Base-by-base conservation (phyloP, 2,329 filamentous ascomycete species). In the Aspergillus sp. region DNA sequence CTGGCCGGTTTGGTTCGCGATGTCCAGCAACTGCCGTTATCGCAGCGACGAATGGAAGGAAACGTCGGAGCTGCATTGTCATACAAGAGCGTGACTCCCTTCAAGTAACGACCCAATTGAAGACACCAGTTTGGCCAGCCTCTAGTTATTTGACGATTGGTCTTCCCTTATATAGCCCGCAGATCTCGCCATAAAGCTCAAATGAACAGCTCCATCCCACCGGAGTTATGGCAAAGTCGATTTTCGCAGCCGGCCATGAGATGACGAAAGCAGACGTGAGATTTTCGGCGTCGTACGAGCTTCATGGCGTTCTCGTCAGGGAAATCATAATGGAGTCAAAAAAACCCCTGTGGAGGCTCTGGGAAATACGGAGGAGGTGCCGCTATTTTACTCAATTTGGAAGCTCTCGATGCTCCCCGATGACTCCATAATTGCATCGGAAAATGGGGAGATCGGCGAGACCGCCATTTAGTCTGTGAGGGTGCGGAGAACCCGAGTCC, bases 51-150 rank as follows among this genome's bases (percentile, higher is more conserved):
- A 57, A 24, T 18, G 50, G 39, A 39, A 57, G 30, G 32, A 57
- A 44, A 43, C 50, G 55, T 12, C 50, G 36, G 30, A 54, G 32
- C 15, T 54, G 41, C 55, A 57, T 57, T 41, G 4, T 57, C 20
- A 11, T 5, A 18, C 22, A 26, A 30, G 39, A 56, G 41, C 18
- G 11, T n/a, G 9, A 30, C 30, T 24, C 22, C 39, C 11, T 56
- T 26, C 42, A 41, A 11, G 12, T 8, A 22, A 26, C 26, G 22
- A n/a, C 30, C 20, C 18, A 49, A 36, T 44, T 48, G 44, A 38
- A 42, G 12, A 18, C 22, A n/a, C 41, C 22, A n/a, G 17, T 15
- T 7, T 34, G 15, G 43, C 5, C 26, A 20, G 5, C 22, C 3
- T 20, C 22, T 42, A 18, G 22, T 8, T 30, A 11, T 30, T 30